Percentiles rank a stretch among this genome's conserved stretches.
These are phyloP conservation scores for Alternaria arborescens DNA, from an alignment of 2,329 filamentous ascomycete species.

Conservation along the genomic window DNA sequence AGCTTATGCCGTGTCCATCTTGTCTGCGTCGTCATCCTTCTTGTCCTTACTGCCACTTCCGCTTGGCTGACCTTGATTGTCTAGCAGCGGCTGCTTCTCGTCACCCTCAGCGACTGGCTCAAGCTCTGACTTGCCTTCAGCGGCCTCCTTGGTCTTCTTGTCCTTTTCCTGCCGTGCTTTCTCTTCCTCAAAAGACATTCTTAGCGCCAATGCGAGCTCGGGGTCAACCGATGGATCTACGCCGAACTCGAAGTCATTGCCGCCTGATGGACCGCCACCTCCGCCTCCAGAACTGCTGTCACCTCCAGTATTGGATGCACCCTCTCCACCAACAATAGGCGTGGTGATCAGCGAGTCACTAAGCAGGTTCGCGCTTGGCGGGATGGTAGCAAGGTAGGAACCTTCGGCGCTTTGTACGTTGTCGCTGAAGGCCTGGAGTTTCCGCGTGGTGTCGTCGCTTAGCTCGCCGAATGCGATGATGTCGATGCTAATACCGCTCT, in stretches of 20 bases:
- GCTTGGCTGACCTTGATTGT: constrained; percentile 71
- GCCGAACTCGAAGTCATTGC: constrained; percentile 81
- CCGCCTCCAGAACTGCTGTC: constrained; percentile 59
- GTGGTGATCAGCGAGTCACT: constrained; percentile 91
- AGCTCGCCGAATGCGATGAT: constrained; percentile 95
- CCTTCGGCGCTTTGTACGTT: constrained; percentile 89
- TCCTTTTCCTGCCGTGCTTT: constrained; percentile 91
- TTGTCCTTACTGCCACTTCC: constrained; percentile 63
- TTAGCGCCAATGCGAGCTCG: constrained; percentile 89
- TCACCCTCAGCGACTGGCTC: constrained; percentile 81
- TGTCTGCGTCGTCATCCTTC: constrained; percentile 69
- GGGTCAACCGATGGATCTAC: constrained; percentile 93
- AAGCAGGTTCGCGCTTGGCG: constrained; percentile 87
- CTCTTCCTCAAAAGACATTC: constrained; percentile 99
- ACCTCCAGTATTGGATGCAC: constrained; percentile 66
- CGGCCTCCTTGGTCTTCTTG: constrained; percentile 76
- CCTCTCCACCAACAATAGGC: constrained; percentile 87
- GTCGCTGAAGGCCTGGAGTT: constrained; percentile 92
- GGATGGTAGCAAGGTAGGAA: constrained; percentile 89
- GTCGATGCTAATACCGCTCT: constrained; percentile 92
- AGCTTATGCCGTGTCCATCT: constrained; percentile 86
- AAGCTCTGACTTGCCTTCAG: constrained; percentile 76
- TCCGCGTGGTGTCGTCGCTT: constrained; percentile 85
- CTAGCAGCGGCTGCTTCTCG: constrained; percentile 68
- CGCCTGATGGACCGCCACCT: constrained; percentile 63